Conservation (phyloP, 768 basidiomycete species). For the Lentinula raphanica region DNA sequence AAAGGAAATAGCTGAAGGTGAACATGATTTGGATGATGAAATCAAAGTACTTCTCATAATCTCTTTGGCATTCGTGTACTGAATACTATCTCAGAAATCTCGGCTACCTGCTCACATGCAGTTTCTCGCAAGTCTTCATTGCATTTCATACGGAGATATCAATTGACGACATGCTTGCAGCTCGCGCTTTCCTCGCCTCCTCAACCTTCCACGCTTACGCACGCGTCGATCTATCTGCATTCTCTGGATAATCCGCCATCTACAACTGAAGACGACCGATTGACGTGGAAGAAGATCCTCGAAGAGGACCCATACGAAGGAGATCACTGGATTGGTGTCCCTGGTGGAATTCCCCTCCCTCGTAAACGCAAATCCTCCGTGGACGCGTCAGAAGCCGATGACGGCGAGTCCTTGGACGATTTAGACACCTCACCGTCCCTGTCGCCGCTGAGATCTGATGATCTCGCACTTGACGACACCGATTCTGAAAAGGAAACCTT, state of each 20-base stretch:
- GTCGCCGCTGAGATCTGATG: conserved; percentile 58
- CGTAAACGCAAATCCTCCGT: conserved; percentile 20
- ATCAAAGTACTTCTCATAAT: conserved; percentile 42
- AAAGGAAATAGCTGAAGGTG: conserved; percentile 41
- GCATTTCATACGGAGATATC: not conserved
- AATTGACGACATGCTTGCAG: conserved; percentile 27
- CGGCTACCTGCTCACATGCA: conserved; percentile 70
- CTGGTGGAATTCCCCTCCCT: conserved; percentile 45
- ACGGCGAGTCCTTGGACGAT: conserved; percentile 8
- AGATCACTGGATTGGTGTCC: conserved; percentile 80
- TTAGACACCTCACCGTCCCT: conserved; percentile 54
- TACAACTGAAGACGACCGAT: conserved; percentile 28
- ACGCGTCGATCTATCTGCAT: conserved; percentile 52
- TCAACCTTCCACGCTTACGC: conserved; percentile 38
- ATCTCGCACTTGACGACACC: conserved; percentile 38
- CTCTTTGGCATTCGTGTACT: conserved; percentile 3
- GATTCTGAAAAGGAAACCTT: conserved; percentile 19
- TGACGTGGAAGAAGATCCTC: conserved; percentile 79
- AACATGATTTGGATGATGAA: conserved; percentile 59
- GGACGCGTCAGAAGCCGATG: conserved; percentile 39
- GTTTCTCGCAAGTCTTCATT: conserved; percentile 55
- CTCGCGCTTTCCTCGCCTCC: conserved; percentile 54
- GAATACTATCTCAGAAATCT: conserved; percentile 34
- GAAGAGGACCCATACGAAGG: conserved; percentile 82
- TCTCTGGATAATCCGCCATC: conserved; percentile 39